Percentiles rank a stretch among this genome's conserved stretches.
Evolutionary conservation across 208 protist genomes (phyloP).

Genomic region (Phytomonas francai): DNA sequence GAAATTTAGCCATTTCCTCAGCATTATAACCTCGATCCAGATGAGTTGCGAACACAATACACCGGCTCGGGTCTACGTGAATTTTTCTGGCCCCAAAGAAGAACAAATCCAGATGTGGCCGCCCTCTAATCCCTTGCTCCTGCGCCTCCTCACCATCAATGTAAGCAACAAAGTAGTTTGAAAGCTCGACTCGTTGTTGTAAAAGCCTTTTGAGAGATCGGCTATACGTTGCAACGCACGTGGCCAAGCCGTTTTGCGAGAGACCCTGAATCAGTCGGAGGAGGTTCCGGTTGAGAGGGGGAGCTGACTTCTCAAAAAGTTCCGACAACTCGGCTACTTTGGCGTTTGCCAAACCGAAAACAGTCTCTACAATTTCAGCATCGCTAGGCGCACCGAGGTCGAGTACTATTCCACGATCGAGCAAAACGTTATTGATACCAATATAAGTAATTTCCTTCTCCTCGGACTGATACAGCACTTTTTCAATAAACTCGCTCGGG

Average conservation of each 20-base stretch:
- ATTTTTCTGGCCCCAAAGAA: slow-evolving; percentile 76
- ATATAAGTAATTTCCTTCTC: slow-evolving; percentile 73
- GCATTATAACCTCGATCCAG: slow-evolving; percentile 71
- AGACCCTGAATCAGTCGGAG: slow-evolving; percentile 51
- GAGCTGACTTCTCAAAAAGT: slow-evolving; percentile 42
- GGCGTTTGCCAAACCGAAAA: slow-evolving; percentile 82
- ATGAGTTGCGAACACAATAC: slow-evolving; percentile 72
- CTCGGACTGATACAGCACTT: slow-evolving; percentile 78
- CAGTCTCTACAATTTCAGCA: slow-evolving; percentile 86
- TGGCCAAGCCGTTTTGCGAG: slow-evolving; percentile 39
- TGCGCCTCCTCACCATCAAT: slow-evolving; percentile 88
- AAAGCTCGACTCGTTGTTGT: slow-evolving; percentile 39
- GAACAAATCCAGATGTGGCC: slow-evolving; percentile 78
- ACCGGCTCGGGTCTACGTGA: slow-evolving; percentile 63
- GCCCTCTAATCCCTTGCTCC: slow-evolving; percentile 61
- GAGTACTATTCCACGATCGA: slow-evolving; percentile 55
- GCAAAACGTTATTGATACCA: slow-evolving; percentile 79
- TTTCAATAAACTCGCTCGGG: slow-evolving; percentile 74
- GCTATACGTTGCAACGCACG: slow-evolving; percentile 80
- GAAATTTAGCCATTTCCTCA: slow-evolving; percentile 51
- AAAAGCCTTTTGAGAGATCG: slow-evolving; percentile 62
- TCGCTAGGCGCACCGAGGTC: slow-evolving; percentile 80
- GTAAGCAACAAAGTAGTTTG: slow-evolving; percentile 51
- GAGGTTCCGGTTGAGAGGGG: slow-evolving; percentile 44
- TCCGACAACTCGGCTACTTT: slow-evolving; percentile 86